phyloP scores from a whole-genome alignment of 2,329 filamentous ascomycete species.

The Colletotrichum sp. region DNA sequence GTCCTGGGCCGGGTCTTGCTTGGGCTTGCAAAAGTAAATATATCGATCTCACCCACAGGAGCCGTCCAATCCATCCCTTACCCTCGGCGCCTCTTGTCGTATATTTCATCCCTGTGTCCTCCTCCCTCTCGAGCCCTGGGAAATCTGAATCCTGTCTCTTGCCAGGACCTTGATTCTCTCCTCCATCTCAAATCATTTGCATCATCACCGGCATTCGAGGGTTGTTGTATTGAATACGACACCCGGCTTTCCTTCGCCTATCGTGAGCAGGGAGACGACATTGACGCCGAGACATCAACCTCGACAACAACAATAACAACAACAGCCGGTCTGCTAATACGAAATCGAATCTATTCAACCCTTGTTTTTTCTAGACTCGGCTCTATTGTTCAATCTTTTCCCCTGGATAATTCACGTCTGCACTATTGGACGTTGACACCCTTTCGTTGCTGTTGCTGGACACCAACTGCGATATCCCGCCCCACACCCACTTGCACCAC shows the following conservation, averaged over 20 bases:
- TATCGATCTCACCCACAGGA: slow-evolving; percentile 7
- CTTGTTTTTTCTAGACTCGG: neutral
- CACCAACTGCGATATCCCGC: neutral
- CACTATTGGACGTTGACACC: neutral
- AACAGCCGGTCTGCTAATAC: slow-evolving; percentile 16
- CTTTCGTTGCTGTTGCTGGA: neutral
- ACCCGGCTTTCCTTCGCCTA: neutral
- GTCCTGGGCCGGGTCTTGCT: neutral
- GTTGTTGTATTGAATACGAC: slow-evolving; percentile 18
- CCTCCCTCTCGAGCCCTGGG: slow-evolving; percentile 3
- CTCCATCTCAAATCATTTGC: neutral
- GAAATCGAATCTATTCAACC: neutral
- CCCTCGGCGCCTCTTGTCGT: slow-evolving; percentile 13
- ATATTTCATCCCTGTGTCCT: slow-evolving; percentile 17
- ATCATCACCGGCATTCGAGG: slow-evolving; percentile 15
- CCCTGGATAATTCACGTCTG: neutral
- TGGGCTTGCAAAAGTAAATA: slow-evolving; percentile 21
- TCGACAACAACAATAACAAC: neutral
- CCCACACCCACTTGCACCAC: neutral
- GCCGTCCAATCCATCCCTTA: slow-evolving; percentile 7
- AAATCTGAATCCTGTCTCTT: neutral
- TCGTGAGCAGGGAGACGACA: neutral
- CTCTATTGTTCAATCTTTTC: neutral
- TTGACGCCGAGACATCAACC: neutral
- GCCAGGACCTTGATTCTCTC: neutral